Base-by-base conservation (phyloP, 805 yeast genomes). In the Lipomyces spencermartinsiae region DNA sequence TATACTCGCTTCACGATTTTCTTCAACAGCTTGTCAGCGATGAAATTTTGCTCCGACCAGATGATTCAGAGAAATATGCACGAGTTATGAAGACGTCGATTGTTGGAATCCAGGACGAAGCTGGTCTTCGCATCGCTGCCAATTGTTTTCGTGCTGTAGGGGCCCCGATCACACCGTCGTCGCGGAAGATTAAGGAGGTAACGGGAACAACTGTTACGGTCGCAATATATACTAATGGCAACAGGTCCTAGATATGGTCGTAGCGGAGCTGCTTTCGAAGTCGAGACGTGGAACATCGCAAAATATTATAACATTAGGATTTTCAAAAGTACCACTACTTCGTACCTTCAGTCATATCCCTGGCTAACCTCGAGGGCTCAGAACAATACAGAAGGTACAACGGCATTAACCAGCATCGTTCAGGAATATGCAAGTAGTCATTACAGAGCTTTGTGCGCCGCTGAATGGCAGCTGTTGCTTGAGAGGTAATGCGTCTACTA, bases 361-460 rank as follows among this genome's bases (percentile, higher is more conserved):
- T 29, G 33, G 31, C 25, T 33, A 22, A 34, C 49, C 1, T 22
- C 29, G 29, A 2, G 4, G 16, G 10, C 16, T 2, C 35, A 51
- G 62, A 29, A 14, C 25, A 53, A 16, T 9, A 58, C 37, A 25
- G 67, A 66, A 43, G 70, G 70, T 16, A 55, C 67, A n/a, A 66
- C 70, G 1, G 49, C 60, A 2, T 31, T 34, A 7, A 66, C 49
- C 16, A 53, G 53, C 8, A 55, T 60, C 19, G 65, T 61, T 7
- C 70, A 64, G 35, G 61, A 61, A 39, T 59, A 56, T 61, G 58
- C 54, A 16, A 64, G 65, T 35, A 65, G 61, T 25, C 67, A 67
- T n/a, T 64, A 67, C 51, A 59, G 58, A 12, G 19, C 37, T 9
- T 34, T 64, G 7, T 67, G 68, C 29, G 34, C 54, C 7, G 57